phyloP scores from a whole-genome alignment of 2,329 filamentous ascomycete genomes.

The Cladosporium sp. region DNA sequence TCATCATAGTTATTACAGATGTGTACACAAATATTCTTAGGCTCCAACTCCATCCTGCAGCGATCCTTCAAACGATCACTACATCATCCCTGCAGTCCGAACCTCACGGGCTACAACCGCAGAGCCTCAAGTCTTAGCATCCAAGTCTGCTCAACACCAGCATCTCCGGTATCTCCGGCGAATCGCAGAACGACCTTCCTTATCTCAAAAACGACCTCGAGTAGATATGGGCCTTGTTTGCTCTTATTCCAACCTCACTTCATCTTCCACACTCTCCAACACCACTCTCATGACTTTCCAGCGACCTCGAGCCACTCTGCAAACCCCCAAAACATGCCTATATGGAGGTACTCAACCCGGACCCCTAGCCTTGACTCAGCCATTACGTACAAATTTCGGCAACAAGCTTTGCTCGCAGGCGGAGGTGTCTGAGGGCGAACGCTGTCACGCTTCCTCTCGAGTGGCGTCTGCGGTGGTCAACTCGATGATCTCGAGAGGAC shows the following conservation, averaged over 20 bases:
- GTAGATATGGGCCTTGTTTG: not conserved
- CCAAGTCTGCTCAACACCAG: not conserved
- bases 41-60: too few relatives aligned
- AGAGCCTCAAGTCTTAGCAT: not conserved
- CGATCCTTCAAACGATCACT: too few relatives aligned
- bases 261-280: not conserved
- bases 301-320: not conserved
- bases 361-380: not conserved
- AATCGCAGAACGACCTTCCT: not conserved
- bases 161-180: conserved; percentile 6
- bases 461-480: not conserved
- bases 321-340: not conserved
- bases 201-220: conserved; percentile 1
- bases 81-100: too few relatives aligned
- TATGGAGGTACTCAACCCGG: not conserved
- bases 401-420: conserved; percentile 6
- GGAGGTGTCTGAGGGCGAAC: not conserved
- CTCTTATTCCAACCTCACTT: conserved; percentile 1
- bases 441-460: not conserved
- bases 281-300: not conserved
- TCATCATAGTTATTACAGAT: too few relatives aligned
- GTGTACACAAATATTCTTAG: too few relatives aligned
- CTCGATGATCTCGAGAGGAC: too few relatives aligned
- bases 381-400: conserved; percentile 11
- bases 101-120: not conserved